Evolutionary conservation across 164 flowering plant genomes (phyloP), one percentile per base, ranked within the genome.

Genomic region (Santalum album): DNA sequence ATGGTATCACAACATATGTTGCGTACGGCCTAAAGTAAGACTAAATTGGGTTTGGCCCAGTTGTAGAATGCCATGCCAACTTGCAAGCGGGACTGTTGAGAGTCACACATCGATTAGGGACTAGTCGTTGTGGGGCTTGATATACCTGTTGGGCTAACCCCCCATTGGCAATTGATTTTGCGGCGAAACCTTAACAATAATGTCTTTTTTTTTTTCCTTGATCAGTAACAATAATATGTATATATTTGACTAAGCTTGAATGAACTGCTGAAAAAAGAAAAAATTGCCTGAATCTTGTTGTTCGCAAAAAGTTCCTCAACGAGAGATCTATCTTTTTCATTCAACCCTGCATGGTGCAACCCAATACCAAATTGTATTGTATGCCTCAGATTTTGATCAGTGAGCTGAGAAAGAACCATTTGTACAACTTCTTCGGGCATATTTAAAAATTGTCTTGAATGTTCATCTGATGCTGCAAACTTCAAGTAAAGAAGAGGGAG

Each of bases 301-400:
- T 89, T 89, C 36, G 76, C 86, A 71, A 92, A 92, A 22, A 92
- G 87, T 66, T 92, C 99, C 72, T 92, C 99, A 61, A 85, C 96
- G 51, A 82, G 63, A 69, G 96, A 89, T 67, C 96, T 76, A 48
- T 92, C 96, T 68, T 74, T 80, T 53, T 92, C 99, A 73, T 87
- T 92, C 43, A 92, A 63, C 43, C 99, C 99, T 42, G 99, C 99
- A 78, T 92, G 99, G 53, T 92, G 99, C 62, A 92, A 72, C 35
- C 99, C 99, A 70, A 92, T 79, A 34, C 99, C 99, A 78, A 92
- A 92, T 51, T 89, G 97, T 60, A 92, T 69, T 38, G 99, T 89
- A 63, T 89, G 96, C 67, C 89, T 75, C 62, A 92, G 72, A 72
- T 87, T 92, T 53, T 75, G 91, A 70, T 92, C 99, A 52, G 85